Base-by-base conservation (phyloP, 2,329 filamentous ascomycete genomes). In the Epichloe amarillans region DNA sequence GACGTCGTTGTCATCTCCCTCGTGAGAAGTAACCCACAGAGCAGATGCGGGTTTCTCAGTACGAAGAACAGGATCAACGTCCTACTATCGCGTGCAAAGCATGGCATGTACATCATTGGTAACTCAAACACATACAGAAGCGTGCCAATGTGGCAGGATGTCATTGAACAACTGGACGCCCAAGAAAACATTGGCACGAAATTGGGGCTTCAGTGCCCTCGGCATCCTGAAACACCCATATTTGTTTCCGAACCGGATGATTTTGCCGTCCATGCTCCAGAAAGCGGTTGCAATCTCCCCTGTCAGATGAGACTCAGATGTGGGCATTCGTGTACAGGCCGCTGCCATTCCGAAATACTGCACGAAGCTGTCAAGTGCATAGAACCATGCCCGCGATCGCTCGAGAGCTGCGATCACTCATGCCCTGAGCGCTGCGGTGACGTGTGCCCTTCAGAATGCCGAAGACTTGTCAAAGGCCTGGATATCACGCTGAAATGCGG, bases 61-160 rank as follows among this genome's bases (percentile, higher is more conserved):
- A 82, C 80, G 0, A 67, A 73, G 0, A 86, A 88, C 56, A 74
- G 83, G 0, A 80, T 88, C 63, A 86, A 87, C 52, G 82, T 87
- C 0, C 68, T 86, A 0, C 67, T 87, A 0, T 82, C 76, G 39
- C 76, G 84, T 5, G 83, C 84, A 0, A 69, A 80, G 55, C 77
- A 87, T 56, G 83, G 84, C 0, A 80, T 88, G 74, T 85, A 83
- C 58, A 68, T 89, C 17, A 79, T 89, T 36, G 83, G 84, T 1
- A 83, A 88, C 57, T 60, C 78, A 0, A 62, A 74, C 0, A 87
- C 82, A 0, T 82, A 74, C 33, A 59, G 59, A 0, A 63, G 70
- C 19, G 71, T 86, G 0, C 60, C 64, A 0, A 87, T 87, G 82
- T 88, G 84, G 84, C 58, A 62, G 0, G 57, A 77, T 0, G 78